Evolutionary conservation across 2,329 filamentous ascomycete genomes (phyloP).

Genomic region (Cladorrhinum sp.): DNA sequence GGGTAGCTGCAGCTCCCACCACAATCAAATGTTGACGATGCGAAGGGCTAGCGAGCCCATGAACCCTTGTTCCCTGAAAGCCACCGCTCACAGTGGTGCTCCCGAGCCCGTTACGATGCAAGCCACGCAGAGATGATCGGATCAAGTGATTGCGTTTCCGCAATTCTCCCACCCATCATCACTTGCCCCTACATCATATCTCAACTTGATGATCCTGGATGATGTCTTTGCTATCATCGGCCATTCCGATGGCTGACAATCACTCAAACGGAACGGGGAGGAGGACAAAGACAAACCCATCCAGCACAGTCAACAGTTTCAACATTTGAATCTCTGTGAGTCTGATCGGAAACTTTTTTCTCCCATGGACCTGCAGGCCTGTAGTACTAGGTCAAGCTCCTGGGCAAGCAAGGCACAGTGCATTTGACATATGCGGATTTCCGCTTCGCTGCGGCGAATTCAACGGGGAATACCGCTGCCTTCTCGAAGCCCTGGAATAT

Average conservation of each 20-base stretch:
- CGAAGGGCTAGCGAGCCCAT: conserved; percentile 40
- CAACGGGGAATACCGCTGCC: conserved; percentile 26
- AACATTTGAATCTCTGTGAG: conserved; percentile 30
- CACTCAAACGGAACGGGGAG: neutral
- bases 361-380: conserved; percentile 32
- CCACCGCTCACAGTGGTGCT: conserved; percentile 8
- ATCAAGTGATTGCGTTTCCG: conserved; percentile 19
- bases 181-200: conserved; percentile 28
- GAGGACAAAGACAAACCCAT: conserved; percentile 14
- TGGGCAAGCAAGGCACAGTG: conserved; percentile 37
- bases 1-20: conserved; percentile 39
- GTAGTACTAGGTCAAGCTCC: conserved; percentile 40
- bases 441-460: conserved; percentile 33
- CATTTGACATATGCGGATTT: conserved; percentile 41
- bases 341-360: conserved; percentile 37
- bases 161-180: conserved; percentile 16
- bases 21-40: conserved; percentile 33
- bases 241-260: neutral
- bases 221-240: conserved; percentile 6
- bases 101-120: conserved; percentile 13
- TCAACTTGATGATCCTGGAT: conserved; percentile 20
- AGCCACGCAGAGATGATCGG: conserved; percentile 11
- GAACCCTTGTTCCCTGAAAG: conserved; percentile 23
- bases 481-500: conserved; percentile 39
- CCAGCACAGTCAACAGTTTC: conserved; percentile 9